A percentile compares a stretch with the other conserved stretches of the same genome.
Evolutionary conservation across 331 rosid species (phyloP).

Genomic region (Malus hybrid): DNA sequence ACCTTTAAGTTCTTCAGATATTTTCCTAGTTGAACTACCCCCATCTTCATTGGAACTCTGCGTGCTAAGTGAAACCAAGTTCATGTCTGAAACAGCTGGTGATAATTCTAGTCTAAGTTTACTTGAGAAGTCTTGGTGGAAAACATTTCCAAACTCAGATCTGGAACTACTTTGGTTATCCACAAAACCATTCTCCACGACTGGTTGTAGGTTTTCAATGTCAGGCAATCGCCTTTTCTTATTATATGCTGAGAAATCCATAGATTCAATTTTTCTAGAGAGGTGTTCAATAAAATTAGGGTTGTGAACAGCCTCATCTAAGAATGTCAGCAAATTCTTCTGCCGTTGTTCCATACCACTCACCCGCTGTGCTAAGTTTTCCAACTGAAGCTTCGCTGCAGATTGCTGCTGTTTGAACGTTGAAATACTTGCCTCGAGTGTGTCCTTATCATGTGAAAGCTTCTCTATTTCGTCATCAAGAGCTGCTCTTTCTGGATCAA

Average conservation of each 20-base stretch:
- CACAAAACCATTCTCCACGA: conserved; percentile 43
- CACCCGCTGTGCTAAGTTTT: conserved; percentile 46
- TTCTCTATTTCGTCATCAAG: conserved; percentile 82
- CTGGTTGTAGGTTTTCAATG: conserved; percentile 38
- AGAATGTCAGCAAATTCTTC: conserved; percentile 35
- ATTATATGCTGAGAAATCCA: conserved; percentile 70
- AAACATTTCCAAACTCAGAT: conserved; percentile 57
- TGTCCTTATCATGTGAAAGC: conserved; percentile 54
- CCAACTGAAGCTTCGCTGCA: conserved; percentile 52
- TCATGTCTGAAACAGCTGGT: conserved; percentile 72
- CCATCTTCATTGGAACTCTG: conserved; percentile 84
- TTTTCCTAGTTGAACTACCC: conserved; percentile 44
- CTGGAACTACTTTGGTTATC: conserved; percentile 61
- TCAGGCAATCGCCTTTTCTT: conserved; percentile 88
- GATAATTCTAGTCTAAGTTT: conserved; percentile 79
- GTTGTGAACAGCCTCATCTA: conserved; percentile 64
- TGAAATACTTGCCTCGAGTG: conserved; percentile 56
- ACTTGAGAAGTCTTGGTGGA: conserved; percentile 74
- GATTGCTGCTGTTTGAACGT: conserved; percentile 48
- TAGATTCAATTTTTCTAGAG: conserved; percentile 58
- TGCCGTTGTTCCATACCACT: conserved; percentile 66
- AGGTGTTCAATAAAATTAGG: conserved; percentile 62
- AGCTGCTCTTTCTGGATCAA: conserved; percentile 80
- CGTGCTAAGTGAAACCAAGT: conserved; percentile 73
- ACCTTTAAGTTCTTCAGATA: conserved; percentile 53